phyloP scores from a whole-genome alignment of 345 rosid genomes.

The Linum trigynum region DNA sequence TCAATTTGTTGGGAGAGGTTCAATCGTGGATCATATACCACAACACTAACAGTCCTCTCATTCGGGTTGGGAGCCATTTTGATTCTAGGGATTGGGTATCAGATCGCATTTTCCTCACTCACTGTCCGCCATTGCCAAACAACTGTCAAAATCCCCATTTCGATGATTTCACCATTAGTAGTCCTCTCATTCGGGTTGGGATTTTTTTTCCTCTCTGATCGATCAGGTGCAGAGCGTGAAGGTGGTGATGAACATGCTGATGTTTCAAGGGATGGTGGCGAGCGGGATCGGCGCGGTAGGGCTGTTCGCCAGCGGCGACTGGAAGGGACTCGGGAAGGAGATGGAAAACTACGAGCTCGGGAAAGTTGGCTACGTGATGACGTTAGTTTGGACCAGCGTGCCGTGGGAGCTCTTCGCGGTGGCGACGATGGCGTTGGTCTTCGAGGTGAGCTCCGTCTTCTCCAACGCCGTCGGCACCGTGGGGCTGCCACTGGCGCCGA shows the following conservation, averaged over 20 bases:
- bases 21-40: too few species aligned
- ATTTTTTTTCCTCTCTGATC: too few species aligned
- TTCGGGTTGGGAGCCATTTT: too few species aligned
- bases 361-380: constrained; percentile 32
- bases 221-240: too few species aligned
- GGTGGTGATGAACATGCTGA: constrained; percentile 33
- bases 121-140: background rate
- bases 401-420: constrained; percentile 36
- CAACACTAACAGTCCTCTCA: too few species aligned
- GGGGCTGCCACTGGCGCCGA: constrained; percentile 35
- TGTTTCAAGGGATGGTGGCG: constrained; percentile 32
- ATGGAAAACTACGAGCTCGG: constrained; percentile 30
- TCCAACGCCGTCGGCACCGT: constrained; percentile 43
- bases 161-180: background rate
- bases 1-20: too few species aligned
- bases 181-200: too few species aligned
- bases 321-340: constrained; percentile 23
- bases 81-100: background rate
- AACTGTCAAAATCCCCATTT: background rate
- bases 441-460: constrained; percentile 43
- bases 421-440: constrained; percentile 38
- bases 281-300: constrained; percentile 36
- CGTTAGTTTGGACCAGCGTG: constrained; percentile 37
- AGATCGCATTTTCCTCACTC: background rate
- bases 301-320: constrained; percentile 37